Percentiles rank a stretch among this genome's conserved stretches.
Evolutionary conservation across 2,329 filamentous ascomycete species (phyloP).

Genomic region (Emergomyces africanus): DNA sequence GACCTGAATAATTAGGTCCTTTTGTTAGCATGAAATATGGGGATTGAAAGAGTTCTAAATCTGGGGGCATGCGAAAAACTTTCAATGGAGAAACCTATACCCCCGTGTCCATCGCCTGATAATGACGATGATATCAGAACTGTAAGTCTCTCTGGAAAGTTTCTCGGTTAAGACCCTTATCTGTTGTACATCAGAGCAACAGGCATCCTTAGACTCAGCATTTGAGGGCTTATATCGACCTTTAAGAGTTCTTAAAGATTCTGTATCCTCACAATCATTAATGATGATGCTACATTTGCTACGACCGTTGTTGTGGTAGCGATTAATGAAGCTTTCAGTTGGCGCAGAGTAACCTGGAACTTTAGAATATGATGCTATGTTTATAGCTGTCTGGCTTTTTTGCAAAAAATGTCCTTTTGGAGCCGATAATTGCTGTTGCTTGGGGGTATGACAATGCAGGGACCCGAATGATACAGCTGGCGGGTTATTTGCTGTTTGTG

Average conservation of each 20-base stretch:
- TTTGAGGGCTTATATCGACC: not conserved
- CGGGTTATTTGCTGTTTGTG: not conserved
- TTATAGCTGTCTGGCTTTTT: not conserved
- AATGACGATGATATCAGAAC: not conserved
- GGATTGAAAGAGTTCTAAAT: not conserved
- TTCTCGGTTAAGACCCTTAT: not conserved
- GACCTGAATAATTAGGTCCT: constrained; percentile 12
- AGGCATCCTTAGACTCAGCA: not conserved
- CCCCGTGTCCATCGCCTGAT: too few relatives aligned
- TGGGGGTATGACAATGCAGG: not conserved
- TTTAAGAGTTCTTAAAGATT: not conserved
- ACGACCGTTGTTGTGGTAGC: not conserved
- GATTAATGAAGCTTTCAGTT: not conserved
- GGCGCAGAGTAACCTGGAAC: not conserved
- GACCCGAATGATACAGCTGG: not conserved
- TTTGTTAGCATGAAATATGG: not conserved
- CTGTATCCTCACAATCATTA: not conserved
- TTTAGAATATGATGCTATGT: constrained; percentile 1
- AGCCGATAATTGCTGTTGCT: not conserved
- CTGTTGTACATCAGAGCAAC: not conserved
- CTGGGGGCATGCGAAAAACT: not conserved
- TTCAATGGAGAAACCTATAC: too few relatives aligned
- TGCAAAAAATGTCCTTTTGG: not conserved
- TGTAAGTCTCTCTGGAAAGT: not conserved
- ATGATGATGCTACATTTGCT: not conserved